These are phyloP conservation scores for Metschnikowia dekortorum DNA, from an alignment of 805 yeast genomes.

Conservation along the genomic window DNA sequence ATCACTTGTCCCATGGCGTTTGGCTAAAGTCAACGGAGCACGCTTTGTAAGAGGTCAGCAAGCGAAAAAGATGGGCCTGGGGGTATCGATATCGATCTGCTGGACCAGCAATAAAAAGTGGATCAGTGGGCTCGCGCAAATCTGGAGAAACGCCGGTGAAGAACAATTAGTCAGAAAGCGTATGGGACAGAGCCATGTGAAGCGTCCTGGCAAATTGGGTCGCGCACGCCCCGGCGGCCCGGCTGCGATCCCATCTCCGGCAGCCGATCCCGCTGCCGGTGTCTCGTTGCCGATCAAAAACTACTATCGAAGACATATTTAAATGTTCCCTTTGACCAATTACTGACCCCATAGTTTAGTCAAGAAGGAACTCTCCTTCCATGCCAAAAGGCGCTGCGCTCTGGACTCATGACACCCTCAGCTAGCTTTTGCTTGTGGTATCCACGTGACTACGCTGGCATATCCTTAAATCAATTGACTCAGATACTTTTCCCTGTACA, in stretches of 20 bases:
- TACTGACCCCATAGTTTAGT: no score
- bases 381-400: no score
- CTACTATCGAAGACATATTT: no score
- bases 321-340: no score
- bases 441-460: no score
- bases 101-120: background rate
- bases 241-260: background rate
- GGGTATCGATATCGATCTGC: background rate
- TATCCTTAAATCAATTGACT: no score
- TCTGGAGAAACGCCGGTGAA: background rate
- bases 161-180: background rate
- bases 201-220: conserved; percentile 1
- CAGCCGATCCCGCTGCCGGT: background rate
- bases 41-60: background rate
- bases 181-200: conserved; percentile 2
- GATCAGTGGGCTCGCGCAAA: background rate
- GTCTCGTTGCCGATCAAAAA: no score
- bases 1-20: conserved; percentile 76
- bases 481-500: no score
- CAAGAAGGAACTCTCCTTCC: no score
- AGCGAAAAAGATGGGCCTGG: background rate
- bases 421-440: no score
- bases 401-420: no score
- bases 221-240: background rate
- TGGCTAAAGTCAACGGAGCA: background rate